Evolutionary conservation across 2,329 filamentous ascomycete genomes (phyloP).

Genomic region (Zarea fungicola): DNA sequence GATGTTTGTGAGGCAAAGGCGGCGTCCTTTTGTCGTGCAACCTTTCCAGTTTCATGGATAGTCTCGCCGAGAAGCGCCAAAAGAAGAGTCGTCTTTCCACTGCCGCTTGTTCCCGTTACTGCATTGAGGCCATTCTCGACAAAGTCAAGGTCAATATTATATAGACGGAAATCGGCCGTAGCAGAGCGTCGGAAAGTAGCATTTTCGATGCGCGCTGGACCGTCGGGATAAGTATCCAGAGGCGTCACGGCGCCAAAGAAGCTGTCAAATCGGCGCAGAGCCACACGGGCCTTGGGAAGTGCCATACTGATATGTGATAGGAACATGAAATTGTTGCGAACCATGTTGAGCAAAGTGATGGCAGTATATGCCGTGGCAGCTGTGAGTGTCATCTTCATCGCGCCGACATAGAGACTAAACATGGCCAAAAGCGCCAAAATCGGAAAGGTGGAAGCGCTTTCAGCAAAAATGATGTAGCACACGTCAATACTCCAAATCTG

Average conservation of each 20-base stretch:
- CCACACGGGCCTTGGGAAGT: conserved; percentile 32
- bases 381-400: conserved; percentile 42
- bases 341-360: conserved; percentile 45
- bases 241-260: conserved; percentile 49
- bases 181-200: conserved; percentile 46
- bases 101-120: conserved; percentile 48
- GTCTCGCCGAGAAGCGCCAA: conserved; percentile 52
- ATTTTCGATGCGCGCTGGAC: conserved; percentile 39
- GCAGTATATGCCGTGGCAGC: conserved; percentile 54
- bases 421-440: conserved; percentile 49
- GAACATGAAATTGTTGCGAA: conserved; percentile 48
- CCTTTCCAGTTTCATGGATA: conserved; percentile 40
- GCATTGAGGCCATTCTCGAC: conserved; percentile 50
- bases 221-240: conserved; percentile 42
- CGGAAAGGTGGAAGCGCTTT: conserved; percentile 47
- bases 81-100: conserved; percentile 53
- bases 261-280: conserved; percentile 47
- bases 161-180: conserved; percentile 44
- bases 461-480: conserved; percentile 39
- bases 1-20: conserved; percentile 53
- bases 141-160: conserved; percentile 46
- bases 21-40: conserved; percentile 46
- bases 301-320: conserved; percentile 36
- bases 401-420: conserved; percentile 46
- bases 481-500: conserved; percentile 49